phyloP scores from a whole-genome alignment of 2,329 filamentous ascomycete species.

The Allantophomopsis cytisporea region DNA sequence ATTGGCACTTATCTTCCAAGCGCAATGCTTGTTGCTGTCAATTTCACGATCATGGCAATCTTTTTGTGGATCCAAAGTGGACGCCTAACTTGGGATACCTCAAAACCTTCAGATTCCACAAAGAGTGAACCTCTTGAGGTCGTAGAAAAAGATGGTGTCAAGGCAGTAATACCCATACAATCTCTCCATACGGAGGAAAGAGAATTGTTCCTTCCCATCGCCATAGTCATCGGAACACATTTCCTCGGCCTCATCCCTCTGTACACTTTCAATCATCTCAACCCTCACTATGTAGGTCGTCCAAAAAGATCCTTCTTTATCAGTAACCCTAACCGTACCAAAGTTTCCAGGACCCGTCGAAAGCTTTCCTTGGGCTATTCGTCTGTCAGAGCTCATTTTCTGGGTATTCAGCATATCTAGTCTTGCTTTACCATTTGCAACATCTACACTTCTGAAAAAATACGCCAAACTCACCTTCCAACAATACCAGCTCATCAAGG shows the following conservation, averaged over 20 bases:
- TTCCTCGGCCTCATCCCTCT: slow-evolving; percentile 69
- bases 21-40: slow-evolving; percentile 91
- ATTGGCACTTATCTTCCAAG: slow-evolving; percentile 95
- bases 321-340: no score
- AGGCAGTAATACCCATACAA: slow-evolving; percentile 11
- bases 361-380: no score
- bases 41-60: slow-evolving; percentile 92
- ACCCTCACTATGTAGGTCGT: slow-evolving; percentile 41
- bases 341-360: no score
- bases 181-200: slow-evolving; percentile 21
- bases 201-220: slow-evolving; percentile 58
- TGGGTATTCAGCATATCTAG: no score
- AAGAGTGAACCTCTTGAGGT: slow-evolving; percentile 7
- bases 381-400: no score
- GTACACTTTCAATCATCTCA: slow-evolving; percentile 65
- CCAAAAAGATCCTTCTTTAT: neutral
- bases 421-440: slow-evolving; percentile 36
- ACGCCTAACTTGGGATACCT: slow-evolving; percentile 12
- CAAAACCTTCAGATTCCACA: slow-evolving; percentile 2
- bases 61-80: slow-evolving; percentile 89
- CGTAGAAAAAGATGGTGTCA: slow-evolving; percentile 7
- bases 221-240: slow-evolving; percentile 59
- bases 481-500: slow-evolving; percentile 70
- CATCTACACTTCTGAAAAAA: slow-evolving; percentile 39
- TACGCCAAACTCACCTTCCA: slow-evolving; percentile 43